Evolutionary conservation across 2,329 filamentous ascomycete genomes (phyloP).

Genomic region (Aspergillus japonicus): DNA sequence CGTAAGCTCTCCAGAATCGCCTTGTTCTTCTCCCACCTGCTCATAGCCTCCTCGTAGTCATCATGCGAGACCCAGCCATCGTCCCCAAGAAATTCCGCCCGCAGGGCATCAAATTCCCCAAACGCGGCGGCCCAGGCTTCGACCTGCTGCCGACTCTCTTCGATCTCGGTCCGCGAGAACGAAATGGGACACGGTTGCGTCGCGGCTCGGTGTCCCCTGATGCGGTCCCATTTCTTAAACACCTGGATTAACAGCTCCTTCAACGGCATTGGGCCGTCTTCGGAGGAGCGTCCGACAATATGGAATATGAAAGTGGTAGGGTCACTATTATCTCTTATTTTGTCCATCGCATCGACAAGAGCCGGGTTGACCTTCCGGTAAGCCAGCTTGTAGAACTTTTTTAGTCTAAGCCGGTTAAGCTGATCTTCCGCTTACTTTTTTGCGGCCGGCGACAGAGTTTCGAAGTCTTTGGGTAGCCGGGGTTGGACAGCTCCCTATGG

Average conservation of each 20-base stretch:
- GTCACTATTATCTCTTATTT: conserved; percentile 19
- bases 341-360: conserved; percentile 22
- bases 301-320: conserved; percentile 25
- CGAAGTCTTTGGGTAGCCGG: conserved; percentile 24
- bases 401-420: conserved; percentile 16
- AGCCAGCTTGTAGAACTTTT: conserved; percentile 26
- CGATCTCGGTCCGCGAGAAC: conserved; percentile 22
- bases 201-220: conserved; percentile 13
- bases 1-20: conserved; percentile 8
- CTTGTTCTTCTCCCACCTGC: conserved; percentile 15
- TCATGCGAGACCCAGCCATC: conserved; percentile 31
- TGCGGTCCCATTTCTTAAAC: conserved; percentile 24
- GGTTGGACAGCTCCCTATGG: conserved; percentile 26
- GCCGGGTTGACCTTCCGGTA: conserved; percentile 25
- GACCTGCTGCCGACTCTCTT: conserved; percentile 12
- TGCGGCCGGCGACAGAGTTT: conserved; percentile 17
- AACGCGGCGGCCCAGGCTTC: conserved; percentile 22
- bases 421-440: conserved; percentile 13
- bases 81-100: conserved; percentile 16
- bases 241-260: conserved; percentile 27
- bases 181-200: conserved; percentile 20
- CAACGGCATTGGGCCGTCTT: conserved; percentile 20
- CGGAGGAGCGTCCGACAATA: conserved; percentile 17
- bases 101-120: conserved; percentile 21
- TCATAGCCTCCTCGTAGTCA: conserved; percentile 22